phyloP scores from a whole-genome alignment of 805 yeast species.

The Kazachstania bromeliacearum region DNA sequence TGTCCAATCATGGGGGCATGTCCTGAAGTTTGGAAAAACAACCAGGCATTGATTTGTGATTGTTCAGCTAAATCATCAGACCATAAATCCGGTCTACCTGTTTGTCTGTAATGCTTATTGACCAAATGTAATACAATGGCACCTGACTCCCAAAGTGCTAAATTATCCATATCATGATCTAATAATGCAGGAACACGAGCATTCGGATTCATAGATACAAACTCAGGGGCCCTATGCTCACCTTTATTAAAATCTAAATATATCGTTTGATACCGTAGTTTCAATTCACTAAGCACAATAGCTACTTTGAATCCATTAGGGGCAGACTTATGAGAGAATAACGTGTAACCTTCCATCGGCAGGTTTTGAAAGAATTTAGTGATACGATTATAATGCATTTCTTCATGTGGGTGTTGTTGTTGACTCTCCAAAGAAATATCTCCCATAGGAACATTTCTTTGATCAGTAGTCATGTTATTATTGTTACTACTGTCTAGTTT shows the following conservation, averaged over 20 bases:
- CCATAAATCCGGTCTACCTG: constrained; percentile 62
- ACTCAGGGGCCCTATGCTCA: constrained; percentile 89
- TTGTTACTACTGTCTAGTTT: constrained; percentile 21
- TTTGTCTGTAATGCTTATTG: constrained; percentile 52
- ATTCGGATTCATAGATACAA: constrained; percentile 88
- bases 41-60: constrained; percentile 78
- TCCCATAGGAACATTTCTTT: constrained; percentile 22
- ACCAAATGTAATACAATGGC: constrained; percentile 80
- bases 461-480: constrained; percentile 21
- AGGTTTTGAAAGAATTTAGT: constrained; percentile 64
- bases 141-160: constrained; percentile 91
- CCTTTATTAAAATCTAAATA: constrained; percentile 80
- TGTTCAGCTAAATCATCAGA: constrained; percentile 70
- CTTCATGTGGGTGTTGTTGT: constrained; percentile 1
- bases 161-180: constrained; percentile 73
- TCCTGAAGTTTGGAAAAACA: constrained; percentile 91
- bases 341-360: constrained; percentile 74
- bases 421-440: constrained; percentile 2
- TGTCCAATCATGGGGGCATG: constrained; percentile 98
- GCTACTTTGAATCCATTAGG: constrained; percentile 97
- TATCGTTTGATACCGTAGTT: constrained; percentile 67
- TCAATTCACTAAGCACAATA: constrained; percentile 74
- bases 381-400: constrained; percentile 43
- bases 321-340: constrained; percentile 78
- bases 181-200: constrained; percentile 92